Evolutionary conservation across 2,329 filamentous ascomycete genomes (phyloP).

Genomic region (Epichloe festucae): DNA sequence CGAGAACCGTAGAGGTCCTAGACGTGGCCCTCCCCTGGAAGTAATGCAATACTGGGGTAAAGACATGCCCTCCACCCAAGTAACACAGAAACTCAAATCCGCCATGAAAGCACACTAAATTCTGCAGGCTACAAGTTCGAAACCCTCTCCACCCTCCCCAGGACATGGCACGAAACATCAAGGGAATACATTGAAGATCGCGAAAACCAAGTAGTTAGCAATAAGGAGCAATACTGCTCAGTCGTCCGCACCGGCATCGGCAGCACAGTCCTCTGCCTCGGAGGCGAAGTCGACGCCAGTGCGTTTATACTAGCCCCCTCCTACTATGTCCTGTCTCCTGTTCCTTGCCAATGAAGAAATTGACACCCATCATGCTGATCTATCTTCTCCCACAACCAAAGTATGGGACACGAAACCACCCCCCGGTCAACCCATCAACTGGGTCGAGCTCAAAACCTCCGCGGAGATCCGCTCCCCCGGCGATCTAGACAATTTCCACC

Average conservation of each 20-base stretch:
- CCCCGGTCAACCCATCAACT: conserved; percentile 60
- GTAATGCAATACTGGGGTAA: conserved; percentile 89
- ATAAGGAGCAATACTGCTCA: conserved; percentile 91
- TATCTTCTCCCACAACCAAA: conserved; percentile 14
- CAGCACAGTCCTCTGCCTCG: conserved; percentile 59
- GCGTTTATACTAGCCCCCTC: conserved; percentile 11
- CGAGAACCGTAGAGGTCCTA: conserved; percentile 28
- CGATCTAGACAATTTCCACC: conserved; percentile 66
- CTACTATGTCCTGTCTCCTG: neutral
- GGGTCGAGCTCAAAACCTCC: conserved; percentile 92
- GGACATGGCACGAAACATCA: conserved; percentile 58
- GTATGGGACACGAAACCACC: conserved; percentile 76
- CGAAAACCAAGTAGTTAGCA: conserved; percentile 61
- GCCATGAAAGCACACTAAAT: neutral
- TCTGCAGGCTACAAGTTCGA: conserved; percentile 87
- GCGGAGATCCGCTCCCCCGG: conserved; percentile 54
- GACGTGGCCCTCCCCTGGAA: conserved; percentile 48
- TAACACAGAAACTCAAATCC: neutral
- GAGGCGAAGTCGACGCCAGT: conserved; percentile 88
- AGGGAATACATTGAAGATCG: conserved; percentile 70
- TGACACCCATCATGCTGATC: neutral
- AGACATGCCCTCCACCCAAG: neutral
- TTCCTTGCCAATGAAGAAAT: neutral
- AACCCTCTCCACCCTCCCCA: conserved; percentile 62
- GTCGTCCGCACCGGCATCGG: conserved; percentile 83